Evolutionary conservation across 768 basidiomycete species (phyloP), one percentile per base, ranked within the genome.

Genomic region (Termitomyces sp.): DNA sequence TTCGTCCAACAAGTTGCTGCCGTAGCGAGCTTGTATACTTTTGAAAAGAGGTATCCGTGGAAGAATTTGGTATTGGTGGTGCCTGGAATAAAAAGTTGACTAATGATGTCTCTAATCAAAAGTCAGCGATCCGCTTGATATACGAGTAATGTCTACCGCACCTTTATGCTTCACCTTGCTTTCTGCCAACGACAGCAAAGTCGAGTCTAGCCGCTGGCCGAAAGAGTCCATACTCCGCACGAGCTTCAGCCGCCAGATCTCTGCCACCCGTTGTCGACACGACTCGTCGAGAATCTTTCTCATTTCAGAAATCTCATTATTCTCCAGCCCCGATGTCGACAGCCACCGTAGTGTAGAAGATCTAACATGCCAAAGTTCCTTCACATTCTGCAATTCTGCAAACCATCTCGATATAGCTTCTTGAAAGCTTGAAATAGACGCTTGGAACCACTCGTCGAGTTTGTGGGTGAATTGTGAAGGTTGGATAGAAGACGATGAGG

Each of bases 331-430:
- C 16, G 78, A 78, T 12, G 69, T 70, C 15, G 64, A 61, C 30
- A 85, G 68, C 78, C 79, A 84, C 48, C 72, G 78, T 58, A 74
- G 72, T 46, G 81, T 72, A 42, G 77, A 83, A 27, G 72, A 70
- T 47, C 89, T 78, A n/a, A 91, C 69, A 36, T 76, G 80, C 91
- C 92, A 93, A 8, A 92, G 81, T 42, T 87, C 87, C 44, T 78
- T 79, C 34, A 88, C 81, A 22, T 67, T 81, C n/a, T 79, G 72
- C 20, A 93, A 71, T 6, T 80, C 78, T 9, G 74, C 61, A 55
- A 94, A 74, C 89, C 88, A 91, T 51, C 72, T 72, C 6, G 75
- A 69, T 15, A 83, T 71, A 8, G 82, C 75, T 20, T 64, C 68
- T 45, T 75, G 74, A 48, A 89, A 72, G 50, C 69, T 76, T 45